phyloP scores from a whole-genome alignment of 805 yeast genomes.

The Wickerhamomyces mucosus region DNA sequence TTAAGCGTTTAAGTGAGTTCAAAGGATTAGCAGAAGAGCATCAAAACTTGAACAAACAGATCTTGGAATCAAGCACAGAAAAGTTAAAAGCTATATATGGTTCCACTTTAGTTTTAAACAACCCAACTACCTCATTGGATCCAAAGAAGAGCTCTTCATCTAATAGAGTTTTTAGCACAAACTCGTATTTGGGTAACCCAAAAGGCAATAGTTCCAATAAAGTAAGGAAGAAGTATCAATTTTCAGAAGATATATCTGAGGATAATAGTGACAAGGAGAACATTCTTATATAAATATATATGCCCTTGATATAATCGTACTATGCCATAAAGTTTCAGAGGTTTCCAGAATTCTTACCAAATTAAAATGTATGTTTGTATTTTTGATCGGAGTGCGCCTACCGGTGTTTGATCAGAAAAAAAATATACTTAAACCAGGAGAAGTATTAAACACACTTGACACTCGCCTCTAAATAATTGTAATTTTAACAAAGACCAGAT shows the following conservation, averaged over 20 bases:
- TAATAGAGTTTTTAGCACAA: conserved; percentile 18
- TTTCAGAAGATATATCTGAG: not conserved
- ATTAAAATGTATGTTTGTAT: no score
- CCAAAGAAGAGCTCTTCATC: conserved; percentile 2
- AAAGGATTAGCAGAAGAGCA: conserved; percentile 21
- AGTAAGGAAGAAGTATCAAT: conserved; percentile 1
- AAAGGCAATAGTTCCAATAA: not conserved
- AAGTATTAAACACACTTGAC: no score
- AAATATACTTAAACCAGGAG: no score
- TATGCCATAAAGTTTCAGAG: no score
- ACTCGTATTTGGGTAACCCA: conserved; percentile 17
- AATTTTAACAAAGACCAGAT: no score
- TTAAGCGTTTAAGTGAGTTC: conserved; percentile 19
- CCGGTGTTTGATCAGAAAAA: no score
- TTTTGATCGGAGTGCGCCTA: no score
- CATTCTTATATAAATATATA: no score
- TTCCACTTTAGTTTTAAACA: conserved; percentile 6
- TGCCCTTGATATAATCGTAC: no score
- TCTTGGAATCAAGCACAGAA: conserved; percentile 19
- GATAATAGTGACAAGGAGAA: not conserved
- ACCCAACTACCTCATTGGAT: not conserved
- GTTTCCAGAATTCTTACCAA: no score
- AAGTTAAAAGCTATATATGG: conserved; percentile 20
- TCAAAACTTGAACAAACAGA: conserved; percentile 14
- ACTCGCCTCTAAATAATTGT: no score